Percentiles rank a stretch among this genome's conserved stretches.
Conservation (phyloP, 768 basidiomycete species). For the Leccinum truebloodii region DNA sequence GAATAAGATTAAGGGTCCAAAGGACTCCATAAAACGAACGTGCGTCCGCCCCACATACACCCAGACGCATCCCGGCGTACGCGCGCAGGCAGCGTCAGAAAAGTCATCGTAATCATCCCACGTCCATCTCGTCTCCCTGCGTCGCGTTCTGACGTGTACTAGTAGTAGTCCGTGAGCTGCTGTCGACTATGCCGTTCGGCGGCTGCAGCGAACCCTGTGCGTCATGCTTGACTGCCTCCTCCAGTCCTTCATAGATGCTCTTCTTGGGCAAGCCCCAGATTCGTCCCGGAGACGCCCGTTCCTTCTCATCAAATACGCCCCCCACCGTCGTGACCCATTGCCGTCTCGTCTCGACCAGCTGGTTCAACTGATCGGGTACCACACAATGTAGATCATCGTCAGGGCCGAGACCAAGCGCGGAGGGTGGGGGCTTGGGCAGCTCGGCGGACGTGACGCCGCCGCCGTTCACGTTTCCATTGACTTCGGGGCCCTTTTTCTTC, state of each 20-base stretch:
- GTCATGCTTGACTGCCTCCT: conserved; percentile 56
- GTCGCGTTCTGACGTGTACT: conserved; percentile 43
- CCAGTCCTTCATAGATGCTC: conserved; percentile 76
- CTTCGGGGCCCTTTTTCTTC: conserved; percentile 63
- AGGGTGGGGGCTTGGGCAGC: conserved; percentile 61
- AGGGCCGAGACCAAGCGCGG: conserved; percentile 66
- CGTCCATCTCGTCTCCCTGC: conserved; percentile 64
- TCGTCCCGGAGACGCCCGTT: conserved; percentile 60
- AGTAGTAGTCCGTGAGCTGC: conserved; percentile 31
- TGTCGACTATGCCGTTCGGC: conserved; percentile 15
- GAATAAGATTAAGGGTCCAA: neutral
- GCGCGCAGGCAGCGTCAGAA: neutral
- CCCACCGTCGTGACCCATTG: conserved; percentile 82
- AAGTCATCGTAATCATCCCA: conserved; percentile 45
- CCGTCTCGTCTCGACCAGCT: conserved; percentile 73
- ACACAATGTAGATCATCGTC: conserved; percentile 65
- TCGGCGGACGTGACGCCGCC: conserved; percentile 32
- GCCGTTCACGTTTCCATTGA: conserved; percentile 35
- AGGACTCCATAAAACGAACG: neutral
- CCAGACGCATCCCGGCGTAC: neutral
- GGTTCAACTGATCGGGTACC: conserved; percentile 66
- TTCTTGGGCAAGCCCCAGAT: conserved; percentile 76
- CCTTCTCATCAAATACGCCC: conserved; percentile 72
- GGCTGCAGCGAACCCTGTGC: conserved; percentile 28
- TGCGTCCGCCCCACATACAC: neutral